Evolutionary conservation across 1,139 yeast species (phyloP).

Genomic region (Nadsonia commutata): DNA sequence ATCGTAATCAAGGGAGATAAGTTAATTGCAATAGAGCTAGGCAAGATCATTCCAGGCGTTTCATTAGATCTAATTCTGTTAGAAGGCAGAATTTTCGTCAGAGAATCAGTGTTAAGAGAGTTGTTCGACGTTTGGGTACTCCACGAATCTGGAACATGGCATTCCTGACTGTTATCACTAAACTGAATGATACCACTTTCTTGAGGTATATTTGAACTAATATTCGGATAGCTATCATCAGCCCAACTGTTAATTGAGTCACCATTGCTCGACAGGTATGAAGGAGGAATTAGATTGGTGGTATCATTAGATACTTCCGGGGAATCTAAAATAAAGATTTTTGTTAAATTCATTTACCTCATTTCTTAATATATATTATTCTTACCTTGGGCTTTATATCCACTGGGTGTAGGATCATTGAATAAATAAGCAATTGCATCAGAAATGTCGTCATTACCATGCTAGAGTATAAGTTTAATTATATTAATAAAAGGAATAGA

Average conservation of each 20-base stretch:
- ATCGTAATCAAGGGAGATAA: slow-evolving; percentile 30
- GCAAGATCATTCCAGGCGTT: slow-evolving; percentile 25
- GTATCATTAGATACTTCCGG: too few relatives aligned
- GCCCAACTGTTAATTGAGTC: too few relatives aligned
- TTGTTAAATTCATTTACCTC: too few relatives aligned
- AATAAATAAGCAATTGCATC: neutral
- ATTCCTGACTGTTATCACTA: neutral
- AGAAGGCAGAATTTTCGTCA: neutral
- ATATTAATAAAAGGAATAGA: too few relatives aligned
- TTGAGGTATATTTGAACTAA: neutral
- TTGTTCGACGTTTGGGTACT: neutral
- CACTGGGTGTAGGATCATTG: neutral
- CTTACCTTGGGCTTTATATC: neutral
- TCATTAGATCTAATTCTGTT: neutral
- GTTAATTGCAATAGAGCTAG: slow-evolving; percentile 23
- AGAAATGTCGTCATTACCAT: neutral
- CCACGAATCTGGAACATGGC: neutral
- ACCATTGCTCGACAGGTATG: too few relatives aligned
- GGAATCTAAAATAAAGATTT: too few relatives aligned
- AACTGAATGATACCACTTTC: neutral
- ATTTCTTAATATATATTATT: too few relatives aligned
- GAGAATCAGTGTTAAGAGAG: neutral
- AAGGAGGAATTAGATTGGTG: too few relatives aligned
- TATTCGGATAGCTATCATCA: neutral
- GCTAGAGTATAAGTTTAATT: neutral